Evolutionary conservation across 495 filamentous ascomycete species (phyloP).

Genomic region (Aspergillus sparsus): DNA sequence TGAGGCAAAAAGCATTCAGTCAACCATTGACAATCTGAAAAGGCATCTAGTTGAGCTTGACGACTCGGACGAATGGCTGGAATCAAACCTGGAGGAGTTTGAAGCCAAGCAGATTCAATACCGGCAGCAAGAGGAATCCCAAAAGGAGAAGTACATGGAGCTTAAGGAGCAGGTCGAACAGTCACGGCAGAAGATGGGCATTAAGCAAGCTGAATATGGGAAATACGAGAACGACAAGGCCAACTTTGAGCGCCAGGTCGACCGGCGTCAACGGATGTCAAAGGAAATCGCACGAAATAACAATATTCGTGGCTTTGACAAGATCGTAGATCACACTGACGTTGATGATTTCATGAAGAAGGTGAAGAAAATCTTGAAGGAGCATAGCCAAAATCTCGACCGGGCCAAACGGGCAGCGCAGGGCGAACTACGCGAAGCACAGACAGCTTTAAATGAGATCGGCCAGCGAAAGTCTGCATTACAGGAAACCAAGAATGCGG

Average conservation of each 20-base stretch:
- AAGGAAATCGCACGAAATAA: conserved; percentile 77
- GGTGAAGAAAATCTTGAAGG: conserved; percentile 69
- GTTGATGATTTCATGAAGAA: conserved; percentile 76
- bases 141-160: conserved; percentile 60
- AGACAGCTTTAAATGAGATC: conserved; percentile 66
- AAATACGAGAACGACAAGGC: conserved; percentile 83
- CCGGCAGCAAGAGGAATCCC: conserved; percentile 60
- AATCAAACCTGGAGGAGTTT: conserved; percentile 77
- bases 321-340: conserved; percentile 69
- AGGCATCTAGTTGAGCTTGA: conserved; percentile 69
- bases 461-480: conserved; percentile 66
- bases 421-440: conserved; percentile 65
- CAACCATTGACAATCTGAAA: conserved; percentile 69
- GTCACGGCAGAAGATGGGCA: conserved; percentile 56
- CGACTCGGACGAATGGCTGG: conserved; percentile 77
- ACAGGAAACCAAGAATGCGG: conserved; percentile 67
- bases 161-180: conserved; percentile 63
- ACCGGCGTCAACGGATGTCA: conserved; percentile 67
- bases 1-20: conserved; percentile 60
- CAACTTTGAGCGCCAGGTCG: conserved; percentile 77
- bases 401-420: conserved; percentile 70
- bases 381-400: conserved; percentile 76
- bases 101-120: conserved; percentile 68
- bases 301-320: conserved; percentile 80
- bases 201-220: conserved; percentile 80